Percentiles rank a stretch among this genome's conserved stretches.
These are phyloP conservation scores for Athelia sp. DNA, from an alignment of 1,284 basidiomycete genomes.

Conservation along the genomic window DNA sequence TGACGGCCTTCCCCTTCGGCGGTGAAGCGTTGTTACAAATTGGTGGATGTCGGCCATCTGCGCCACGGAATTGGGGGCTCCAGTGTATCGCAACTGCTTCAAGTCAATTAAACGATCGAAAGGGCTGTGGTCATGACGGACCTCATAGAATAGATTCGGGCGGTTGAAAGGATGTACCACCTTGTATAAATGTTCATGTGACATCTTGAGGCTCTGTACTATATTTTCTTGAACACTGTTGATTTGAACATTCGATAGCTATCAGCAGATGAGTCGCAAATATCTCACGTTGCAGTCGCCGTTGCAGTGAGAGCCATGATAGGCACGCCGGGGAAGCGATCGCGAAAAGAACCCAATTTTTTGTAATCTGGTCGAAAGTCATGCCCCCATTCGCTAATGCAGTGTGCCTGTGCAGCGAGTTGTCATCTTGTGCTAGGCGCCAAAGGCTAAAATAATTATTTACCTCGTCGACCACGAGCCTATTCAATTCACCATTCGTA, in stretches of 20 bases:
- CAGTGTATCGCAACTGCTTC: slow-evolving; percentile 55
- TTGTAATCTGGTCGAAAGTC: slow-evolving; percentile 76
- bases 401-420: slow-evolving; percentile 59
- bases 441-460: not conserved
- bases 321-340: slow-evolving; percentile 65
- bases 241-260: slow-evolving; percentile 6
- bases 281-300: slow-evolving; percentile 54
- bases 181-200: slow-evolving; percentile 47
- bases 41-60: slow-evolving; percentile 63
- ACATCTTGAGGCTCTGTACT: slow-evolving; percentile 57
- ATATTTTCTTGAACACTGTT: slow-evolving; percentile 71
- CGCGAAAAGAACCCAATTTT: slow-evolving; percentile 65
- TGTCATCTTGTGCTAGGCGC: not conserved
- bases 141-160: slow-evolving; percentile 78
- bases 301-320: slow-evolving; percentile 85
- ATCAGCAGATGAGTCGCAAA: not conserved
- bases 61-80: slow-evolving; percentile 38
- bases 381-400: slow-evolving; percentile 86
- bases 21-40: slow-evolving; percentile 60
- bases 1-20: slow-evolving; percentile 52
- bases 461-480: slow-evolving; percentile 81
- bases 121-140: slow-evolving; percentile 17
- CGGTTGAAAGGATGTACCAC: slow-evolving; percentile 80
- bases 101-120: not conserved
- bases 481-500: slow-evolving; percentile 51